Percentiles rank a stretch among this genome's conserved stretches.
Evolutionary conservation across 164 flowering plant genomes (phyloP).

Genomic region (Vitis rotundifolia): DNA sequence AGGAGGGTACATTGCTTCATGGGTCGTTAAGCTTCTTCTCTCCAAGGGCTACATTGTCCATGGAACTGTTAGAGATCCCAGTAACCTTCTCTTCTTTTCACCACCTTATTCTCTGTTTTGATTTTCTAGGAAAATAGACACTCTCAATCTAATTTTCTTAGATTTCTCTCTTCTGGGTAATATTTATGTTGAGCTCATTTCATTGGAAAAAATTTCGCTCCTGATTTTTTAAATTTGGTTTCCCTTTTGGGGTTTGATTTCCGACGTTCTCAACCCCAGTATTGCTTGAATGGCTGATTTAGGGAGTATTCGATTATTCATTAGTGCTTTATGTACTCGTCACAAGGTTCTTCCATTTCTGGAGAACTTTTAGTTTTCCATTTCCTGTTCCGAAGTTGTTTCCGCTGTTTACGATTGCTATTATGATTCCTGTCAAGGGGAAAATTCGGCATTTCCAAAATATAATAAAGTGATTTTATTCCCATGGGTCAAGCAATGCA

Average conservation of each 20-base stretch:
- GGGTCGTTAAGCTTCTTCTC: slow-evolving; percentile 72
- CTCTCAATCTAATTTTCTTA: not conserved
- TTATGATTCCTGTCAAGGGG: not conserved
- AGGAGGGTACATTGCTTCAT: slow-evolving; percentile 66
- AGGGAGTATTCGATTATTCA: no score
- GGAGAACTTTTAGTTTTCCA: not conserved
- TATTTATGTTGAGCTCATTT: not conserved
- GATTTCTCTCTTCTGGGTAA: not conserved
- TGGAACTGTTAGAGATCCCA: slow-evolving; percentile 69
- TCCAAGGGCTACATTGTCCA: slow-evolving; percentile 58
- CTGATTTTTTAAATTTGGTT: no score
- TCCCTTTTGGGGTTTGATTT: no score
- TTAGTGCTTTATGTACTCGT: no score
- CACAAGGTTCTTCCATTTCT: no score
- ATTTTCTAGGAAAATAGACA: not conserved
- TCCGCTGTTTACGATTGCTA: not conserved
- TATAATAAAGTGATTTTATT: not conserved
- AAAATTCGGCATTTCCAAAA: not conserved
- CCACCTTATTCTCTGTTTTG: not conserved
- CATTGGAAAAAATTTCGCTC: no score
- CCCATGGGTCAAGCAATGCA: not conserved
- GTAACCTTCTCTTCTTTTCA: slow-evolving; percentile 24
- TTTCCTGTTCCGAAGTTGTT: not conserved
- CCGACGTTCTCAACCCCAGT: no score
- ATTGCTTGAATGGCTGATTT: no score